These are phyloP conservation scores for Lactarius evosmus DNA, from an alignment of 768 basidiomycete species.

Conservation along the genomic window DNA sequence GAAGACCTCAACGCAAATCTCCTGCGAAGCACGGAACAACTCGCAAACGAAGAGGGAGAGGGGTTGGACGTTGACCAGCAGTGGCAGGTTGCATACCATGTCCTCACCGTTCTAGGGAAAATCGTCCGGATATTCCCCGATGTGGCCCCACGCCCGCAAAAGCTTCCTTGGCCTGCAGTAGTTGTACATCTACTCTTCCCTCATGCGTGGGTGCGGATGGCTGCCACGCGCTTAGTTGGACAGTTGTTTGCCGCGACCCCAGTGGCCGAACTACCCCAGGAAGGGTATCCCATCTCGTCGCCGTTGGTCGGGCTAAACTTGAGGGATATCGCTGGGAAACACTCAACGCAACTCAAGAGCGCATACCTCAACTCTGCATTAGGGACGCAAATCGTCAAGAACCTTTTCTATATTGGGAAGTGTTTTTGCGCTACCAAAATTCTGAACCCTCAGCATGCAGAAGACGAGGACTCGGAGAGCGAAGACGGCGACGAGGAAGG, in stretches of 20 bases:
- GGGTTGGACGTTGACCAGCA: slow-evolving; percentile 58
- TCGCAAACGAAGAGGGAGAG: slow-evolving; percentile 43
- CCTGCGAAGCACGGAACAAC: slow-evolving; percentile 40
- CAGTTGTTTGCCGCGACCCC: slow-evolving; percentile 57
- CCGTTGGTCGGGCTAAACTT: slow-evolving; percentile 44
- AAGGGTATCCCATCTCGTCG: slow-evolving; percentile 25
- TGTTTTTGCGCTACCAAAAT: slow-evolving; percentile 56
- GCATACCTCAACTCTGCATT: slow-evolving; percentile 67
- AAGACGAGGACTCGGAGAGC: slow-evolving; percentile 33
- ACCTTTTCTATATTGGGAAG: slow-evolving; percentile 89
- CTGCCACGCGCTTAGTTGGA: slow-evolving; percentile 74
- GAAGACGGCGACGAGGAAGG: slow-evolving; percentile 31
- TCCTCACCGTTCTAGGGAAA: slow-evolving; percentile 64
- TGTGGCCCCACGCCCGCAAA: slow-evolving; percentile 42
- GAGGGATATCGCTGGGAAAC: slow-evolving; percentile 67
- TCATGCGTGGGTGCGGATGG: slow-evolving; percentile 91
- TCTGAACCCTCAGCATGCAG: slow-evolving; percentile 27
- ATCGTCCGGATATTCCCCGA: slow-evolving; percentile 55
- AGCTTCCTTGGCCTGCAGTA: slow-evolving; percentile 61
- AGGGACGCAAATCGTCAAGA: slow-evolving; percentile 86
- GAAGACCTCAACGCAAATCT: slow-evolving; percentile 55
- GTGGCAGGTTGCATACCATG: slow-evolving; percentile 85
- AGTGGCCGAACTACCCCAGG: slow-evolving; percentile 37
- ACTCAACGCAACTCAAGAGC: slow-evolving; percentile 78
- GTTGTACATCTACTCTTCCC: slow-evolving; percentile 75